These are phyloP conservation scores for Microdochium nivale DNA, from an alignment of 2,329 filamentous ascomycete species.

Conservation along the genomic window DNA sequence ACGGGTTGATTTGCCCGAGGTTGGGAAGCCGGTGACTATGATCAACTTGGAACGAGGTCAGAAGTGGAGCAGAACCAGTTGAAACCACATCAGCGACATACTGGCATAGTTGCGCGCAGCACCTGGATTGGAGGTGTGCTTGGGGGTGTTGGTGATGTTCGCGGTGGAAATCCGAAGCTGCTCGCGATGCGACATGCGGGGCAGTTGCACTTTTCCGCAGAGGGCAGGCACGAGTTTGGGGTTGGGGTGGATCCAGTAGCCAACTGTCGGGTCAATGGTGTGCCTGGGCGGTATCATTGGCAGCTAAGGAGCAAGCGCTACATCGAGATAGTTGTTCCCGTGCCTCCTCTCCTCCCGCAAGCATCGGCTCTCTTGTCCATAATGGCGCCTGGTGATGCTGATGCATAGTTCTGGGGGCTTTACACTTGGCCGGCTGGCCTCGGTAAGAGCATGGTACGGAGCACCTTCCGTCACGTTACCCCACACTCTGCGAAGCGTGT, in stretches of 20 bases:
- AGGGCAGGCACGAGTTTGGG: background rate
- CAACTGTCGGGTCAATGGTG: no score
- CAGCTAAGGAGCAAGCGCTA: no score
- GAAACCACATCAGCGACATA: background rate
- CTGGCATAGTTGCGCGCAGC: background rate
- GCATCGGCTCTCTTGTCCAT: no score
- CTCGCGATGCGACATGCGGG: background rate
- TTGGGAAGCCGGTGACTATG: conserved; percentile 58
- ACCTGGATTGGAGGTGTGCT: no score
- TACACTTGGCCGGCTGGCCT: no score
- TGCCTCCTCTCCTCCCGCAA: no score
- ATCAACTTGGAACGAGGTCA: conserved; percentile 42
- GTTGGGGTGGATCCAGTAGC: background rate
- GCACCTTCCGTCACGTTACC: background rate
- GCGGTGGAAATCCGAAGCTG: background rate
- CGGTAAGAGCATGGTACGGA: no score
- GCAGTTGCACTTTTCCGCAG: background rate
- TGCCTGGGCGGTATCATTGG: no score
- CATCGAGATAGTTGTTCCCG: no score
- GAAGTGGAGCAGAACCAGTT: background rate
- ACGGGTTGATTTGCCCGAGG: conserved; percentile 60
- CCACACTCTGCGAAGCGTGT: background rate
- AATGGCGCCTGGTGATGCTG: no score
- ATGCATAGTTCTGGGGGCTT: no score
- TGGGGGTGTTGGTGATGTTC: background rate